Evolutionary conservation across 2,329 filamentous ascomycete genomes (phyloP).

Genomic region (Monosporascus sp.): DNA sequence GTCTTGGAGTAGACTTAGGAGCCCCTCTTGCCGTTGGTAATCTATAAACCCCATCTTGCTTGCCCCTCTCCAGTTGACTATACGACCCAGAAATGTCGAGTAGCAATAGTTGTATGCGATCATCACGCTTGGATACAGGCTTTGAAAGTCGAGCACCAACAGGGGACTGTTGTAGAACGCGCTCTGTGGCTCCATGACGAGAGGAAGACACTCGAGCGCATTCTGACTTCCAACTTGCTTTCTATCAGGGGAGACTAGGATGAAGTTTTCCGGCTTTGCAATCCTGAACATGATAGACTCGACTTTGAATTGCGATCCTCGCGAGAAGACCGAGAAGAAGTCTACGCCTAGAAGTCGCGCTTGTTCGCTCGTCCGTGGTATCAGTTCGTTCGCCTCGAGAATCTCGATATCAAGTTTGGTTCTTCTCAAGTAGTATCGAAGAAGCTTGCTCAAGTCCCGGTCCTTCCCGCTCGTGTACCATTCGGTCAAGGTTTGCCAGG

Average conservation of each 20-base stretch:
- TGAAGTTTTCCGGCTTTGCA: conserved; percentile 91
- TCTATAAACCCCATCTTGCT: conserved; percentile 95
- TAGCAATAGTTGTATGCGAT: conserved; percentile 99
- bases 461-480: conserved; percentile 73
- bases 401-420: conserved; percentile 85
- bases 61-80: conserved; percentile 79
- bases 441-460: conserved; percentile 65
- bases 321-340: conserved; percentile 92
- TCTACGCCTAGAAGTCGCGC: conserved; percentile 88
- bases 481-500: conserved; percentile 68
- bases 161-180: conserved; percentile 88
- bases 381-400: conserved; percentile 81
- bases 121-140: conserved; percentile 94
- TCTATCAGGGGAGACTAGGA: conserved; percentile 81
- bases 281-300: conserved; percentile 99
- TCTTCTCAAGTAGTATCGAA: conserved; percentile 72
- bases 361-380: conserved; percentile 88
- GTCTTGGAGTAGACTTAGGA: conserved; percentile 74
- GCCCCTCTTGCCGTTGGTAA: conserved; percentile 69
- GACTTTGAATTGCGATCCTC: conserved; percentile 96
- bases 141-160: conserved; percentile 91
- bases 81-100: conserved; percentile 86
- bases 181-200: conserved; percentile 97
- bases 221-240: conserved; percentile 94
- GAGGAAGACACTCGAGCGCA: conserved; percentile 84